phyloP scores from a whole-genome alignment of 2,329 filamentous ascomycete species.

The Pestalotiopsis sp. region DNA sequence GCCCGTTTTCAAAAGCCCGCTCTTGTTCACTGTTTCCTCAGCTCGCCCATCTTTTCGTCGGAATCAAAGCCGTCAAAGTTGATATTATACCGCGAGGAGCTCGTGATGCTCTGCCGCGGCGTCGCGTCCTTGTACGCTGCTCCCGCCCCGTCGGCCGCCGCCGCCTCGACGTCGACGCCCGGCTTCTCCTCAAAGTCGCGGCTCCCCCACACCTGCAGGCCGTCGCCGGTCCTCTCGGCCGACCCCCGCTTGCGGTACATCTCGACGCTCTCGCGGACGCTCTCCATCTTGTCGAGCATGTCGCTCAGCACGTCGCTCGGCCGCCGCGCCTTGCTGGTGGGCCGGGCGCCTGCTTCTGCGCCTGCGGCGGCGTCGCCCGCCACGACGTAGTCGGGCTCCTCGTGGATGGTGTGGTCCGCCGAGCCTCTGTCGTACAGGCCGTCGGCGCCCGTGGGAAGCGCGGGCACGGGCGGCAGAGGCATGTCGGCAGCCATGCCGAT shows the following conservation, averaged over 20 bases:
- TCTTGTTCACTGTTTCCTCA: not conserved
- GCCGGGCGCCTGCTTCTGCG: not conserved
- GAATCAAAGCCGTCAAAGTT: not conserved
- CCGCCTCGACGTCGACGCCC: not conserved
- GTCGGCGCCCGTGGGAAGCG: not conserved
- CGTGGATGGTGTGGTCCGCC: not conserved
- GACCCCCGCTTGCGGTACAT: not conserved
- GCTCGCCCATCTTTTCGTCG: not conserved
- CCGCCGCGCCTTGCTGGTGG: not conserved
- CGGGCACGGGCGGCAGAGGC: not conserved
- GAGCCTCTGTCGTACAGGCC: not conserved
- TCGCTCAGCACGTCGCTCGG: conserved; percentile 10
- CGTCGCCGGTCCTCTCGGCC: not conserved
- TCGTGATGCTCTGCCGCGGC: not conserved
- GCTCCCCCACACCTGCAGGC: not conserved
- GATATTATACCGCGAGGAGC: not conserved
- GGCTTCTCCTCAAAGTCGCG: not conserved
- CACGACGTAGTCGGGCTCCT: not conserved
- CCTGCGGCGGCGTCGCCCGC: not conserved
- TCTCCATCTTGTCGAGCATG: conserved; percentile 14
- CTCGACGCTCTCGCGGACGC: not conserved
- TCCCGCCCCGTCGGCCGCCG: not conserved
- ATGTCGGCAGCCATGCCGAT: not conserved
- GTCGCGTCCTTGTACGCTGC: not conserved
- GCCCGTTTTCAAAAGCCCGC: not conserved